These are phyloP conservation scores for Lactuca saligna DNA, from an alignment of 129 eudicot genomes.

Conservation along the genomic window DNA sequence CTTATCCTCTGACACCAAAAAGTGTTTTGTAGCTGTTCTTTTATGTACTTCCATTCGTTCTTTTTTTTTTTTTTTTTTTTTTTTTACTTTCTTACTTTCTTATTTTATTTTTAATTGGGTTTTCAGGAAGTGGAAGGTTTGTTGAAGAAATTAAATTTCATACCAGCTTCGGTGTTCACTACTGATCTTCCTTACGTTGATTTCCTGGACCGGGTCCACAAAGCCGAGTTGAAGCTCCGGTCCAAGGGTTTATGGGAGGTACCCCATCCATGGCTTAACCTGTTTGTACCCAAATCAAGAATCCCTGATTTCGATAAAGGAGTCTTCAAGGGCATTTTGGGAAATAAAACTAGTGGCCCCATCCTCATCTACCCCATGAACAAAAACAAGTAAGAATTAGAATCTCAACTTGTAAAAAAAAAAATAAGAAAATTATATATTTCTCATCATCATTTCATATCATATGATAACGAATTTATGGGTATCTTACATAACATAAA, in stretches of 20 bases:
- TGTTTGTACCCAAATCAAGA: slow-evolving; percentile 86
- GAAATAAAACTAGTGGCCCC: slow-evolving; percentile 87
- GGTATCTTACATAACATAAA: too few species aligned
- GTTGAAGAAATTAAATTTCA: slow-evolving; percentile 50
- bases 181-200: slow-evolving; percentile 77
- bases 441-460: neutral
- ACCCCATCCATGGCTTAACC: slow-evolving; percentile 93
- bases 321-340: slow-evolving; percentile 89
- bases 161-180: slow-evolving; percentile 71
- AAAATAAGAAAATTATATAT: neutral
- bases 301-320: slow-evolving; percentile 79
- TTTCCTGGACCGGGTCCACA: slow-evolving; percentile 97
- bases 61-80: neutral
- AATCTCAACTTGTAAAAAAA: neutral
- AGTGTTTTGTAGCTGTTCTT: slow-evolving; percentile 37
- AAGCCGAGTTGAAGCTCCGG: slow-evolving; percentile 85
- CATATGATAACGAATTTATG: neutral
- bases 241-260: slow-evolving; percentile 93
- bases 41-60: slow-evolving; percentile 37
- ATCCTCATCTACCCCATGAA: slow-evolving; percentile 94
- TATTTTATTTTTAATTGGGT: neutral
- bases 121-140: slow-evolving; percentile 67
- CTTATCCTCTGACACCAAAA: slow-evolving; percentile 47
- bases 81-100: too few species aligned
- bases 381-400: slow-evolving; percentile 75